A percentile compares a stretch with the other conserved stretches of the same genome.
phyloP scores from a whole-genome alignment of 257 asterid genomes.

The Solanum piurae region DNA sequence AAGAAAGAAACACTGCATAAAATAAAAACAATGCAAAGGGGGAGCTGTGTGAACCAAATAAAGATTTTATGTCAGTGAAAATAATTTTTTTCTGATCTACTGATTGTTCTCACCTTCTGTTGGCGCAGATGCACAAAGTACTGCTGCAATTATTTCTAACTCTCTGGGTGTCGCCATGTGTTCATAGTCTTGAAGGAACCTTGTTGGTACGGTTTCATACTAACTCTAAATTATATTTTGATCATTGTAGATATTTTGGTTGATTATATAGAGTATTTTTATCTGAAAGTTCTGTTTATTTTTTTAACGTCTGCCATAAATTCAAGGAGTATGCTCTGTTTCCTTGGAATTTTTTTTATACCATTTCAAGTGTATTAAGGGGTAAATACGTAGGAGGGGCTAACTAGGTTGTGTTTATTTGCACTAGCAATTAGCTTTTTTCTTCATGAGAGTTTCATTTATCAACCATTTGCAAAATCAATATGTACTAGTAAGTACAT shows the following conservation, averaged over 20 bases:
- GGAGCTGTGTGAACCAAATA: not conserved
- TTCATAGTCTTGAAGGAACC: constrained; percentile 95
- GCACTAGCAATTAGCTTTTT: not conserved
- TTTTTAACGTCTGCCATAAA: not conserved
- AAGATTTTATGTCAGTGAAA: not conserved
- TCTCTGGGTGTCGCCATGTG: constrained; percentile 72
- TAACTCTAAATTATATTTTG: not conserved
- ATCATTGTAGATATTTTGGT: not conserved
- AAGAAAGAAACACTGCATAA: not conserved
- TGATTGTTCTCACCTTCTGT: not conserved
- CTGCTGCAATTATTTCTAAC: constrained; percentile 79
- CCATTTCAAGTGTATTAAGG: not conserved
- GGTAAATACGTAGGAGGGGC: not conserved
- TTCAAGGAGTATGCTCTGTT: not conserved
- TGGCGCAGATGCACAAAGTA: constrained; percentile 84
- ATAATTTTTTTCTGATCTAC: not conserved
- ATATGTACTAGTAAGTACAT: not conserved
- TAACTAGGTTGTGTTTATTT: not conserved
- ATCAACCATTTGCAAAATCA: not conserved
- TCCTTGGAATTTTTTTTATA: not conserved
- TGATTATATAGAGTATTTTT: not conserved
- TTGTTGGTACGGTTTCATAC: constrained; percentile 39
- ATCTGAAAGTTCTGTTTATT: not conserved
- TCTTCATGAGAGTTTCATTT: not conserved
- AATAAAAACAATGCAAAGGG: not conserved